phyloP scores from a whole-genome alignment of 108 stramenopile genomes.

The Pelagomonas calceolata region DNA sequence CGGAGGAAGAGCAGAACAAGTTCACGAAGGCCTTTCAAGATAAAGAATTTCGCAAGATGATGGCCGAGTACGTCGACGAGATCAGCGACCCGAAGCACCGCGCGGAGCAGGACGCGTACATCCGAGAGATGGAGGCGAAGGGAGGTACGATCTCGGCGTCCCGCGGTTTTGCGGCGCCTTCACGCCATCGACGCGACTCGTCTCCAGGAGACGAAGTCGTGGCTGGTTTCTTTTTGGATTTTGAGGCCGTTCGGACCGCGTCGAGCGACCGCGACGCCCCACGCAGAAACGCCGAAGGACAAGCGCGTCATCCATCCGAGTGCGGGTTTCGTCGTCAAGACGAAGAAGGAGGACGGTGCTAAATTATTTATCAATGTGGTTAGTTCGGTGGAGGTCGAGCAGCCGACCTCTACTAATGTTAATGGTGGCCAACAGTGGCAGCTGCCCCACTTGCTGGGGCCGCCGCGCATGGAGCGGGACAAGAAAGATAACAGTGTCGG shows the following conservation, averaged over 20 bases:
- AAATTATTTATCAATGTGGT: slow-evolving; percentile 54
- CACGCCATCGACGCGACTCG: too few relatives aligned
- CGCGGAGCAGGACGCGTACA: slow-evolving; percentile 50
- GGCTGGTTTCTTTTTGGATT: too few relatives aligned
- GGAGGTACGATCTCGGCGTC: too few relatives aligned
- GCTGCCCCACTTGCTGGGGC: slow-evolving; percentile 46
- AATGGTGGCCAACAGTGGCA: slow-evolving; percentile 27
- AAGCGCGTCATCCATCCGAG: slow-evolving; percentile 38
- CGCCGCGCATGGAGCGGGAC: slow-evolving; percentile 47
- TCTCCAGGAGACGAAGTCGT: too few relatives aligned
- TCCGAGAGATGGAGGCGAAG: slow-evolving; percentile 18
- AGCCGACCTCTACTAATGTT: slow-evolving; percentile 15
- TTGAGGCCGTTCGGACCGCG: too few relatives aligned
- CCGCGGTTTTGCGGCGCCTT: slow-evolving; percentile 20
- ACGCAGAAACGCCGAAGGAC: slow-evolving; percentile 40
- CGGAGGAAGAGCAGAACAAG: slow-evolving; percentile 17
- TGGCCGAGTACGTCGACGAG: slow-evolving; percentile 49
- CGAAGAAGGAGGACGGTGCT: slow-evolving; percentile 8
- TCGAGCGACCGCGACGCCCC: too few relatives aligned
- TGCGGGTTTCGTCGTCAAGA: slow-evolving; percentile 41
- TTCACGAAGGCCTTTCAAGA: slow-evolving; percentile 39
- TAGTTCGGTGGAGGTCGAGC: slow-evolving; percentile 22
- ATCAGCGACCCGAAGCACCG: slow-evolving; percentile 45
- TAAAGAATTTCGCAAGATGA: slow-evolving; percentile 41
- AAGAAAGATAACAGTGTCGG: slow-evolving; percentile 18